Evolutionary conservation across 2,329 filamentous ascomycete species (phyloP), one percentile per base, ranked within the genome.

Genomic region (Diaporthe australafricana): DNA sequence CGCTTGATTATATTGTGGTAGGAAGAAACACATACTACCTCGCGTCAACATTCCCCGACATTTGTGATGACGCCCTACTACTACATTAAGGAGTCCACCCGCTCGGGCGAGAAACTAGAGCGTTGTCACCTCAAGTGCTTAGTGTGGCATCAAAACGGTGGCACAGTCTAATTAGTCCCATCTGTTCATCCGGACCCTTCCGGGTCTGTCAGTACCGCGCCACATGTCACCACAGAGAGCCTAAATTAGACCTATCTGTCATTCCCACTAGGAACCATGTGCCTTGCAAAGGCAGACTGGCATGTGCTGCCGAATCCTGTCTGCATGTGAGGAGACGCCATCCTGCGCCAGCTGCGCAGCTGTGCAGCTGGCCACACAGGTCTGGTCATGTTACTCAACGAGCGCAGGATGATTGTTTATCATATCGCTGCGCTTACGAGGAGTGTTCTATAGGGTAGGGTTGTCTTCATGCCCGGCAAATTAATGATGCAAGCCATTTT

Each of bases 151-250:
- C 25, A 27, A 50, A 17, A 47, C 16, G 42, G 60, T 27, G 32
- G 60, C 60, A 63, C 60, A 45, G n/a, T 22, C 27, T 48, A 35
- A 35, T 35, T 35, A 48, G 60, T 63, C 60, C 30, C 25, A 45
- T 63, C 42, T 63, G 60, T 63, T 63, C 60, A n/a, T 63, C 60
- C 60, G 42, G 48, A 25, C 5, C 25, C 20, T 63, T 11, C n/a
- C 60, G 60, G 60, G 27, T 63, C 60, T 63, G 60, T 63, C 60
- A 35, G 1, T 17, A 48, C 60, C 60, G 60, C 42, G 42, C 60
- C 60, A 60, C 38, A 63, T 25, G 60, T 25, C 60, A 48, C 42
- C 2, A n/a, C n/a, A 38, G 5, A 14, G n/a, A 40, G 12, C 60
- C n/a, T 63, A 32, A 35, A 32, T 25, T 48, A 35, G 42, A 48